Evolutionary conservation across 192 early-diverging fungal genomes (phyloP).

Genomic region (Powellomyces hirtus): DNA sequence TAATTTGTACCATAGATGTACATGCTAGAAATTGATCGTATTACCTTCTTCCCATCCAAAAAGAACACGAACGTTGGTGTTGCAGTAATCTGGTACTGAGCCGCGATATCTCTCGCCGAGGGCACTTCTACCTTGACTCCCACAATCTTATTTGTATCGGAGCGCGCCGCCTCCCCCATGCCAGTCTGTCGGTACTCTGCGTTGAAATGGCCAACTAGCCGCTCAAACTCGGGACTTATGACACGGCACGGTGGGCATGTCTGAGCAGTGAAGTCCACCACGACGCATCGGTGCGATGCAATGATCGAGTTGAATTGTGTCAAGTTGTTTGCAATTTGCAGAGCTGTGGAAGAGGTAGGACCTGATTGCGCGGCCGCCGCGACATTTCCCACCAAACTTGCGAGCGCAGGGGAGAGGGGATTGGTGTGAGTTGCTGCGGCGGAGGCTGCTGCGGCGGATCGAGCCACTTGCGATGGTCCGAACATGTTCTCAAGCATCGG

Average conservation of each 20-base stretch:
- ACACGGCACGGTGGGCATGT: constrained; percentile 68
- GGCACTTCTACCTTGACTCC: constrained; percentile 64
- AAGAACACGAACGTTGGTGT: constrained; percentile 77
- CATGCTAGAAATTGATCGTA: no score
- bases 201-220: constrained; percentile 50
- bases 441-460: constrained; percentile 28
- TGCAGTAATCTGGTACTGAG: constrained; percentile 53
- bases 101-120: constrained; percentile 51
- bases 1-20: no score
- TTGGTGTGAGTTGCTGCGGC: constrained; percentile 11
- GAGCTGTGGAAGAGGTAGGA: not conserved
- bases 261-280: constrained; percentile 68
- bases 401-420: constrained; percentile 18
- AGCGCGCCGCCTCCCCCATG: constrained; percentile 1
- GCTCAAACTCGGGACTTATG: constrained; percentile 68
- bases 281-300: constrained; percentile 50
- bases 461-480: constrained; percentile 33
- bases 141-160: constrained; percentile 36
- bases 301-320: constrained; percentile 43
- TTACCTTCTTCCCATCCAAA: constrained; percentile 49
- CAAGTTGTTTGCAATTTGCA: constrained; percentile 42
- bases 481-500: constrained; percentile 45
- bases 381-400: constrained; percentile 4
- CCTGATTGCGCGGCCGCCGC: constrained; percentile 12
- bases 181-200: constrained; percentile 11